phyloP scores from a whole-genome alignment of 495 filamentous ascomycete species.

The Pseudotulostoma volvatum region DNA sequence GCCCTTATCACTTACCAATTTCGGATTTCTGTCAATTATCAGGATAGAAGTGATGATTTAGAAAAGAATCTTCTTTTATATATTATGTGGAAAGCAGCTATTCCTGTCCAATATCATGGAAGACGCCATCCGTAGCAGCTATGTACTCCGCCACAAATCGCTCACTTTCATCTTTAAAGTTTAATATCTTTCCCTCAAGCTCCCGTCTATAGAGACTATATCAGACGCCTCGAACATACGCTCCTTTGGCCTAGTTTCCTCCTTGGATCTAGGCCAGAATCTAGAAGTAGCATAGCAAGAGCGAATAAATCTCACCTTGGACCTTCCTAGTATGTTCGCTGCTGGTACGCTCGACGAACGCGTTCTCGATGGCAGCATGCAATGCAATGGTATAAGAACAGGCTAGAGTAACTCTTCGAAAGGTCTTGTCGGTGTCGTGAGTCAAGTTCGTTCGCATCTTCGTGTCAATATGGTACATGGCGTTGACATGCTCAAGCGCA shows the following conservation, averaged over 20 bases:
- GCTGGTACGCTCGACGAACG: not conserved
- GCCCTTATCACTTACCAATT: too few relatives aligned
- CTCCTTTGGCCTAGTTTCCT: not conserved
- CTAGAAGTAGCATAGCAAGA: not conserved
- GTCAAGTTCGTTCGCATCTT: not conserved
- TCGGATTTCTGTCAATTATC: too few relatives aligned
- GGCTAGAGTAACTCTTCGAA: not conserved
- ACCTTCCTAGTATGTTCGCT: not conserved
- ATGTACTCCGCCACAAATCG: not conserved
- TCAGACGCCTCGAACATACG: not conserved
- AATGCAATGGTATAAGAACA: not conserved
- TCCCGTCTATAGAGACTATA: not conserved
- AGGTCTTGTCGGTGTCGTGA: not conserved
- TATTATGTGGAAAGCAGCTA: too few relatives aligned
- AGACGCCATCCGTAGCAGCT: not conserved
- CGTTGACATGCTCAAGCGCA: not conserved
- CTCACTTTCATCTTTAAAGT: not conserved
- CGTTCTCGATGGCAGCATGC: not conserved
- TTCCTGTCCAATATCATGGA: not conserved
- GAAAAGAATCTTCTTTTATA: too few relatives aligned
- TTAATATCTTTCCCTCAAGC: not conserved
- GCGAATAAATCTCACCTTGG: not conserved
- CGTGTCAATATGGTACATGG: not conserved
- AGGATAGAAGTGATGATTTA: too few relatives aligned
- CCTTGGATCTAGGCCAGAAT: not conserved